A percentile compares a stretch with the other conserved stretches of the same genome.
Evolutionary conservation across 2,329 filamentous ascomycete species (phyloP).

Genomic region (Pseudogymnoascus sp.): DNA sequence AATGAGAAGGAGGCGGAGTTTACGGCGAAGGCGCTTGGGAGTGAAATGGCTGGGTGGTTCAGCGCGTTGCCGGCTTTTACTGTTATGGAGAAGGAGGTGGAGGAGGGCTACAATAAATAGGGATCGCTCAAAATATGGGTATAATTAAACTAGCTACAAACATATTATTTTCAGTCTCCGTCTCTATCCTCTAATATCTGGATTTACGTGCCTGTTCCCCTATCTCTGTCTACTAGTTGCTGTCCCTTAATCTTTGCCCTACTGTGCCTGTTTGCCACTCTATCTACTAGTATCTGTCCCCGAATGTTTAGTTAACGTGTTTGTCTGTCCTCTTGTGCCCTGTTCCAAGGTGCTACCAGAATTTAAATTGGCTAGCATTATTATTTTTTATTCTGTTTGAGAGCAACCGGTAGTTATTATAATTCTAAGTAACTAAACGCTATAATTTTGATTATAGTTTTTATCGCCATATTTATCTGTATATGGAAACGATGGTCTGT

Average conservation of each 20-base stretch:
- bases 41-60: constrained; percentile 57
- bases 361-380: background rate
- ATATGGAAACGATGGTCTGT: background rate
- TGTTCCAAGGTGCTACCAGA: too few relatives aligned
- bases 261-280: too few relatives aligned
- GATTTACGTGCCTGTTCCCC: too few relatives aligned
- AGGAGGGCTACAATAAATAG: constrained; percentile 7
- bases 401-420: background rate
- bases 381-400: background rate
- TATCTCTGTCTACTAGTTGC: too few relatives aligned
- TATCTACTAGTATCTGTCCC: too few relatives aligned
- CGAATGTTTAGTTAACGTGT: too few relatives aligned
- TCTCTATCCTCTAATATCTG: too few relatives aligned
- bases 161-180: too few relatives aligned
- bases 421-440: background rate
- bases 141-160: background rate
- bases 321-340: too few relatives aligned
- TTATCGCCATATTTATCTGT: background rate
- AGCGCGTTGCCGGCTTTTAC: constrained; percentile 65
- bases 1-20: constrained; percentile 58
- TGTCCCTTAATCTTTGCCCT: too few relatives aligned
- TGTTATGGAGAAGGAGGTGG: constrained; percentile 50
- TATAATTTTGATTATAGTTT: background rate
- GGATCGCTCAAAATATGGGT: background rate
- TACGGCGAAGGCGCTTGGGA: constrained; percentile 59